Evolutionary conservation across 2,329 filamentous ascomycete species (phyloP), one percentile per base, ranked within the genome.

Genomic region (Exserohilum rostratum): DNA sequence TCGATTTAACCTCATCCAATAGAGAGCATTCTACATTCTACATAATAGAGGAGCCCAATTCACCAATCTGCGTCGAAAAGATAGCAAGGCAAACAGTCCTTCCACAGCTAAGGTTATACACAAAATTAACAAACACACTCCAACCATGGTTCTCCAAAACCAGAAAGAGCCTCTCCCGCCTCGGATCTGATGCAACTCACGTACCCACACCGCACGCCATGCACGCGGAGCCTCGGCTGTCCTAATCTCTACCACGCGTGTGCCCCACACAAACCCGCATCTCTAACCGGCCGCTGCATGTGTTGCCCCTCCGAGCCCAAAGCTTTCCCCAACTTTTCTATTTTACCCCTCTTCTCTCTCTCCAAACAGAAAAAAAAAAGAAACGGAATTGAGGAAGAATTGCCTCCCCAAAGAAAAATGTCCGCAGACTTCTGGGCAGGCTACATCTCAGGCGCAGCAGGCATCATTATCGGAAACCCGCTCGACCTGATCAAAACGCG

Each of bases 341-440:
- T 29, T 30, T n/a, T 15, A 6, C 39, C 39, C 25, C 25, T 29
- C 25, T 17, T 9, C 15, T 25, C 25, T n/a, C 37, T 20, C 22
- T 13, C 5, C 33, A 44, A 29, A 40, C 33, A 17, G 15, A 13
- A 17, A 35, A 35, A 17, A 35, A 35, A 3, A 35, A 35, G 30
- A 12, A 33, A 11, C 22, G n/a, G n/a, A n/a, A n/a, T n/a, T n/a
- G n/a, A n/a, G n/a, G n/a, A n/a, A n/a, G n/a, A n/a, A n/a, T n/a
- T n/a, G n/a, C n/a, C n/a, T n/a, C 39, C 6, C 39, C 39, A 42
- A 42, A 29, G 7, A 9, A 17, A 44, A 53, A 93, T 95, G 90
- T 90, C 90, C 46, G 86, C 91, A 64, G 93, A 96, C 73, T 97
- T 97, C 76, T 96, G 90, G 90, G 90, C 93, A 53, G 92, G 93